Percentiles rank a stretch among this genome's conserved stretches.
Evolutionary conservation across 1,284 basidiomycete species (phyloP).

Genomic region (Singerocomus inundabilis): DNA sequence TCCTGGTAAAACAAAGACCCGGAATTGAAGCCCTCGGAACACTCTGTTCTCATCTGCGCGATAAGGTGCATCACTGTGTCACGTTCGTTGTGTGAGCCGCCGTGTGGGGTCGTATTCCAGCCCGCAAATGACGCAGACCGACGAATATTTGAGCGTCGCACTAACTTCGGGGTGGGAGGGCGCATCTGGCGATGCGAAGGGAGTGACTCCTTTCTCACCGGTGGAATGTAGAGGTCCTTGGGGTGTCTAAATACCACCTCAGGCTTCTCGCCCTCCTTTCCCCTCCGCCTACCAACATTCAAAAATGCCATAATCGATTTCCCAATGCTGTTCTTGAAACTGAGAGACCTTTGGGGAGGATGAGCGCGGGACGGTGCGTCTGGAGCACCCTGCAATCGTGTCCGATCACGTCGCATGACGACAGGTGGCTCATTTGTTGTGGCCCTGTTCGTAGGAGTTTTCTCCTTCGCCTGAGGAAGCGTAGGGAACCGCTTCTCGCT

Average conservation of each 20-base stretch:
- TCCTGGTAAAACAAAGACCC: conserved; percentile 16
- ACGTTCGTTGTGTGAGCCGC: not conserved
- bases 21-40: conserved; percentile 16
- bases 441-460: conserved; percentile 7
- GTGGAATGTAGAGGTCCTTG: conserved; percentile 6
- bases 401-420: not conserved
- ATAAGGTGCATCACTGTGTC: conserved; percentile 18
- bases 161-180: not conserved
- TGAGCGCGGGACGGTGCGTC: not conserved
- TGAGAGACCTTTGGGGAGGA: not conserved
- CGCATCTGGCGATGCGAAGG: not conserved
- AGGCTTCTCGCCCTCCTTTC: not conserved
- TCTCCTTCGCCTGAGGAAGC: conserved; percentile 17
- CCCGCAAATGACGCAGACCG: conserved; percentile 29
- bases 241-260: conserved; percentile 18
- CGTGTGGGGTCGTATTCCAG: not conserved
- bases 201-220: conserved; percentile 20
- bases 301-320: conserved; percentile 11
- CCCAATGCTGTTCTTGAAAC: conserved; percentile 5
- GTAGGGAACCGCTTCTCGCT: conserved; percentile 9
- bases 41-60: conserved; percentile 22
- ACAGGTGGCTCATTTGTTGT: not conserved
- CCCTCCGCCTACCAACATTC: conserved; percentile 2
- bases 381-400: conserved; percentile 4
- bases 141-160: conserved; percentile 15